Conservation (phyloP, 345 rosid species). For the Aurinia saxatilis region DNA sequence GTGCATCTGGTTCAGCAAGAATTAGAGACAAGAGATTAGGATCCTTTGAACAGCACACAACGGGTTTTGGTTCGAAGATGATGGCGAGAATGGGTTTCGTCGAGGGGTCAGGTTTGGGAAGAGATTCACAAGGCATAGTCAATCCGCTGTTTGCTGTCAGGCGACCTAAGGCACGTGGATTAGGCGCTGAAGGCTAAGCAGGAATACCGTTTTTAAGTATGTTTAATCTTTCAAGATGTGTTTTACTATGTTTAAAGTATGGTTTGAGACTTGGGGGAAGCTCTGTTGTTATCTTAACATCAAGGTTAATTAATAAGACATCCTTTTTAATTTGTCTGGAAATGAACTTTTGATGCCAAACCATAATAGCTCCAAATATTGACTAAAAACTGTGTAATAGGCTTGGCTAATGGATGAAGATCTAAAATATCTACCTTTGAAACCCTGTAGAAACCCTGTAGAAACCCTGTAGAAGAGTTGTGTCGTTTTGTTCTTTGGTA, state of each 20-base stretch:
- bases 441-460: no score
- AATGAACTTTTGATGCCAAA: no score
- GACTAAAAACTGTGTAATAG: no score
- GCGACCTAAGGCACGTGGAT: constrained; percentile 59
- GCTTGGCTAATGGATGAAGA: no score
- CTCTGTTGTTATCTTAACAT: constrained; percentile 20
- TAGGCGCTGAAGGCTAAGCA: constrained; percentile 50
- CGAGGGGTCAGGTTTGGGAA: constrained; percentile 79
- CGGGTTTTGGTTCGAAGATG: constrained; percentile 84
- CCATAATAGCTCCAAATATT: no score
- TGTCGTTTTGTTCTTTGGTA: not conserved
- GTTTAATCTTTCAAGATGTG: not conserved
- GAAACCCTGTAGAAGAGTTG: no score
- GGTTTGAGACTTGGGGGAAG: not conserved
- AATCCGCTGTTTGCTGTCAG: constrained; percentile 55
- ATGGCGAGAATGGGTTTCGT: constrained; percentile 93
- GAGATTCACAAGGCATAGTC: constrained; percentile 65
- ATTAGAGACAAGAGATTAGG: constrained; percentile 38
- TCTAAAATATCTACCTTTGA: no score
- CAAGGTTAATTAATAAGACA: constrained; percentile 9
- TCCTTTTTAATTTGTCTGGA: not conserved
- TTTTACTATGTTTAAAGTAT: not conserved
- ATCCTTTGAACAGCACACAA: constrained; percentile 76
- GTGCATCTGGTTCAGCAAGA: constrained; percentile 18
- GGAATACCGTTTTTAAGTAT: not conserved